These are phyloP conservation scores for Entomortierella lignicola DNA, from an alignment of 192 early-diverging fungal species.

Conservation along the genomic window DNA sequence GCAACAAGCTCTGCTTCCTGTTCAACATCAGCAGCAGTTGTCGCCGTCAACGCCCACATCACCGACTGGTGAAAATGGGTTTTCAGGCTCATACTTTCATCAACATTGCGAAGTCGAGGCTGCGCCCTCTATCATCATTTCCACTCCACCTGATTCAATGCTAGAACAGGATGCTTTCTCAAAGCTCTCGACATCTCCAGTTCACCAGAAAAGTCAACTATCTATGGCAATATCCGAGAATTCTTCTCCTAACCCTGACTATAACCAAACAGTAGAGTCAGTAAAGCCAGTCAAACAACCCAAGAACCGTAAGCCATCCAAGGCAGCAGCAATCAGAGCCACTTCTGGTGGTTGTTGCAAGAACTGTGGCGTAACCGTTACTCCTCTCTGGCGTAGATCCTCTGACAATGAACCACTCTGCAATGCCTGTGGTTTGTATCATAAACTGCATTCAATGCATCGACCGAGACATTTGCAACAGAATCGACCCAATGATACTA, in stretches of 20 bases:
- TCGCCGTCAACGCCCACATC: constrained; percentile 19
- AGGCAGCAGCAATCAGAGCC: constrained; percentile 19
- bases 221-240: neutral
- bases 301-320: constrained; percentile 30
- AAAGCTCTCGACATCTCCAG: constrained; percentile 3
- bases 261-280: neutral
- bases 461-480: constrained; percentile 46
- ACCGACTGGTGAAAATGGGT: neutral
- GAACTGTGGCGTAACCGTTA: constrained; percentile 86
- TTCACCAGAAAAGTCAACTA: neutral
- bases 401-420: constrained; percentile 88
- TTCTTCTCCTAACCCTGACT: too few relatives aligned
- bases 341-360: constrained; percentile 55
- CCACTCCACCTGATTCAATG: neutral
- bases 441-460: constrained; percentile 43
- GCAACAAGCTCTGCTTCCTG: neutral
- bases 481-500: neutral
- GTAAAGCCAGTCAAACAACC: constrained; percentile 64
- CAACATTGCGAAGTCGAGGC: neutral
- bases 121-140: neutral
- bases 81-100: neutral
- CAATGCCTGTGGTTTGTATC: constrained; percentile 97
- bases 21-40: neutral
- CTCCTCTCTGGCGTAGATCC: constrained; percentile 95
- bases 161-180: neutral